Evolutionary conservation across 1,284 basidiomycete genomes (phyloP), one percentile per base, ranked within the genome.

Genomic region (Marasmius tenuissimus): DNA sequence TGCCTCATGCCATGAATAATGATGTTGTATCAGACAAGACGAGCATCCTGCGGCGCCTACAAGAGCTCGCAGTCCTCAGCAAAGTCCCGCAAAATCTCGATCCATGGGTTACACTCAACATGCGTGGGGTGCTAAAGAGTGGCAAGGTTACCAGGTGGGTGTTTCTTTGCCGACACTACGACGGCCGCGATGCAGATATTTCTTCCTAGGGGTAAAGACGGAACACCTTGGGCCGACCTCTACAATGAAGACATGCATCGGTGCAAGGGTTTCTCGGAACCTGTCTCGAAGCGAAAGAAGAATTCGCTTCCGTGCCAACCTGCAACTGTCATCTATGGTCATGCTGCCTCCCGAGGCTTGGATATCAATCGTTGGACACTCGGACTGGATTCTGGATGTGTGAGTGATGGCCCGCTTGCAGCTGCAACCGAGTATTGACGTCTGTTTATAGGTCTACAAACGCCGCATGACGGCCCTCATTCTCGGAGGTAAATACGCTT

Each of bases 321-420:
- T 3, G 81, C 87, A 0, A 91, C 84, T 33, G 85, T 93, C n/a
- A 75, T 96, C 8, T 96, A 94, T 70, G 94, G 93, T 0, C 94
- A 95, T 69, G 82, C 90, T 6, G 93, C 93, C 4, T 76, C 81
- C 3, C 79, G 91, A 20, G 91, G 91, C 16, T 78, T 95, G 9
- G 91, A 94, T 70, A 75, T 93, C 67, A 88, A 90, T 65, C 80
- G 88, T 35, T 94, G 90, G 88, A 85, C 86, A 1, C 77, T 93
- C 63, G 94, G 93, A 1, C 72, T 95, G 42, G 94, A 96, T 71
- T 84, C 89, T 0, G 93, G 92, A 7, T 96, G 93, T 69, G 88
- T 94, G 69, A 68, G 85, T 78, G 6, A 20, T 57, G n/a, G 37
- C 38, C 9, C 35, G 48, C 18, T 8, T 42, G 18, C 33, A 9